Base-by-base conservation (phyloP, 208 protist genomes). In the Crithidia expoeki region DNA sequence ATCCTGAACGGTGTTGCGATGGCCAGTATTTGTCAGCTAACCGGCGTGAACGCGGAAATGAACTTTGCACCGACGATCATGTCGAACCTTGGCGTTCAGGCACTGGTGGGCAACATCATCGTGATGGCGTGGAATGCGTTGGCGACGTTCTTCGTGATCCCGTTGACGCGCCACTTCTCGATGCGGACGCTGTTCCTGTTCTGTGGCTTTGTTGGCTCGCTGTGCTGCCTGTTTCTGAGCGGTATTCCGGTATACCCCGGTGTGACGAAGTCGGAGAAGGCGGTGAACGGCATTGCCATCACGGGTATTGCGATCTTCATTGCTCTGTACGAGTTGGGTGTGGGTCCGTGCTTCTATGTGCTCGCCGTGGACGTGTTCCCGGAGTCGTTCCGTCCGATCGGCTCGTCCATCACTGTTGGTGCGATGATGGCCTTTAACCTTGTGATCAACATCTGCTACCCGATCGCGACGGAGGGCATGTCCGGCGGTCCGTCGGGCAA, bases 41-140 rank as follows among this genome's bases (percentile, higher is more conserved):
- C 87, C 14, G 87, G 87, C 30, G 90, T 93, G 51, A 88, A 84
- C 68, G 83, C 87, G 21, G 77, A 86, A 34, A 89, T 90, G 81
- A 88, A 84, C 71, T 93, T 90, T 56, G 84, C 87, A 9, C 83
- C 83, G 14, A 85, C 64, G 36, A 89, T 93, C 62, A 89, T 80
- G 73, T 44, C 50, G 21, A 76, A 64, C 44, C 57, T 88, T 16
- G 81, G 79, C 30, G 53, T 88, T 23, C 66, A 80, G 10, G 69
- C 76, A 9, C 70, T 89, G 5, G 63, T 83, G 5, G 86, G 86
- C 51, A 92, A 89, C 66, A 72, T 88, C 64, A 72, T 87, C 32
- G 79, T 92, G 19, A 85, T 92, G 72, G 51, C 58, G 34, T 92
- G 86, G 84, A 88, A 89, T 64, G 79, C 84, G 33, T 36, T 88